Base-by-base conservation (phyloP, 371 early-diverging fungal species). In the Pancytospora epiphaga region DNA sequence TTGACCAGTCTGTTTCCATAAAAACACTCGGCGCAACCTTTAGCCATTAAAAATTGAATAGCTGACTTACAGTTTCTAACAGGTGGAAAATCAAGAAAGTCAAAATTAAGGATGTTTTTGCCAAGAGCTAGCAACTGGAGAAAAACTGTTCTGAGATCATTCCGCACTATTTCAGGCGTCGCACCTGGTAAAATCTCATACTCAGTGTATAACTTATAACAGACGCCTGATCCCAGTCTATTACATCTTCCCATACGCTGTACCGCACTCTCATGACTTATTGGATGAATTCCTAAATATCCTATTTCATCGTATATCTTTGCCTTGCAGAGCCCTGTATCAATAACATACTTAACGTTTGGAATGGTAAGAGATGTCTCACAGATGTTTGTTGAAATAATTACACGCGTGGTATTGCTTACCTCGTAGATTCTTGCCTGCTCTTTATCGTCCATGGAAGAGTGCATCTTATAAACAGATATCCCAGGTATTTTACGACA, bases 311-410 rank as follows among this genome's bases (percentile, higher is more conserved):
- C 60, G 51, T 64, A 66, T 37, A 68, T 91, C 81, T 92, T 94
- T 72, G 88, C 88, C 77, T 98, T 98, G 22, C 86, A 89, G 79
- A 89, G 89, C 38, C 98, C 99, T 47, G 87, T 86, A 81, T 98
- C 99, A 15, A 98, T 88, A 0, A 98, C 96, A 78, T 91, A 95
- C 27, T 86, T 85, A 62, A 98, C 86, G 43, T 89, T 88, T 6
- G 93, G 92, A 57, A 98, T 94, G 0, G 98, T 98, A 25, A 98
- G 85, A 9, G 91, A 91, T 0, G 98, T 96, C 82, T 98, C 99
- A 1, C 96, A 95, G 6, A 98, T 92, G 78, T 98, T 97, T 22
- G 99, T 98, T 85, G 86, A 77, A 88, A 92, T 74, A 15, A 94
- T 88, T 51, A 91, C 85, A 77, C 92, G 92, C 84, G 93, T 93